Evolutionary conservation across 108 stramenopile genomes (phyloP), one percentile per base, ranked within the genome.

Genomic region (Nitzschia sp.): DNA sequence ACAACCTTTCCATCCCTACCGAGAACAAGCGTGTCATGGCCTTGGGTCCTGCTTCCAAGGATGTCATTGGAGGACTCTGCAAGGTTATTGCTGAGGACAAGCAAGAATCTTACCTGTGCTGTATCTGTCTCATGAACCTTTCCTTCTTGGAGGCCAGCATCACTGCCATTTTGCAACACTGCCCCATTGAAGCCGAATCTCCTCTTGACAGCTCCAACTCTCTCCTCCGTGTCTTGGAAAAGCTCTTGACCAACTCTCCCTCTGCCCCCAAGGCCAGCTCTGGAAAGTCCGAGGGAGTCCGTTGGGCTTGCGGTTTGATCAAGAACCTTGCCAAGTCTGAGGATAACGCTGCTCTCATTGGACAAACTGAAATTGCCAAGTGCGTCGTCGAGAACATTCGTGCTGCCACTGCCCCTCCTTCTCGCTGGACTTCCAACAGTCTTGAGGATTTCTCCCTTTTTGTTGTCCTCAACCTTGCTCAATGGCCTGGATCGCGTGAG

Each of bases 1-100:
- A 95, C 76, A 95, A 95, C 67, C 87, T 95, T 53, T 95, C 94
- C 51, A 92, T 95, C 67, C 94, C 94, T 38, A 89, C 90, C 10
- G 94, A 95, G 65, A 94, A 94, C 86, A 94, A 94, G 80, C 87
- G 90, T 51, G 93, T 91, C 15, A 94, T 94, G 88, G 90, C 90
- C 22, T 80, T 94, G 25, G 93, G 93, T 66, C 90, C 90, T 42
- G 76, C 85, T 10, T 86, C 88, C 37, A 84, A 86, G 66, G 86
- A 80, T 40, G 90, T 95, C 37, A 92, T 95, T 67, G 91, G 88
- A 63, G 94, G 89, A 52, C 83, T 95, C 25, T 89, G 86, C 85
- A 89, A 90, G 69, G 91, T 95, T 34, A 95, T 95, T 63, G 87
- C 89, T 57, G 89, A 90, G 65, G 91, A 95, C 71, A 90, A 91